Base-by-base conservation (phyloP, 1,284 basidiomycete genomes). In the Ganoderma sp. region DNA sequence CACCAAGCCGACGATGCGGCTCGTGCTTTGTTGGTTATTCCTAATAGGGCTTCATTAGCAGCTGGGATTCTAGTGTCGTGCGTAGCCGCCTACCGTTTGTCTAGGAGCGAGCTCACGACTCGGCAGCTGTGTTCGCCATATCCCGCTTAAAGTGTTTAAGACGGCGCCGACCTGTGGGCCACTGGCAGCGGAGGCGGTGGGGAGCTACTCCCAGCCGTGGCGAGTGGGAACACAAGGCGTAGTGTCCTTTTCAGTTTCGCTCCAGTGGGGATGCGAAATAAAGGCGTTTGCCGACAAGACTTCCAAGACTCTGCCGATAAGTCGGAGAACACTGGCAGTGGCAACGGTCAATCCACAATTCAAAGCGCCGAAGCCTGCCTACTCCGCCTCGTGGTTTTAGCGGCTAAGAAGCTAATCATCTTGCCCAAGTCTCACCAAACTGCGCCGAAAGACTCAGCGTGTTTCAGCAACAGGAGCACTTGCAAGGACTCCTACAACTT, bases 61-160 rank as follows among this genome's bases (percentile, higher is more conserved):
- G 25, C 28, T 32, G 32, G 45, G 58, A 42, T 64, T 67, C 63
- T 61, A 67, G 67, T 59, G 59, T 64, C 41, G 37, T 19, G 37
- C 39, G 28, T 12, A 37, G 19, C 60, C 25, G 45, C 52, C 6
- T 42, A 28, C n/a, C 41, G 48, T 25, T 39, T 10, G 17, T 48
- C 25, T 45, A 25, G 22, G 19, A 28, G 22, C 22, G 28, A 25
- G 22, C 48, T 28, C 52, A 22, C 19, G 45, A 34, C 25, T 28
- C 56, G 61, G 62, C 48, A 15, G 50, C 60, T 19, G 50, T 61
- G 34, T 61, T 22, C 9, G 56, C 25, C 43, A 57, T 14, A 14
- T n/a, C 60, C 19, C n/a, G 37, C n/a, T n/a, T 41, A n/a, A 28
- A 42, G 41, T 60, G 10, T 25, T 42, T 43, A 60, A n/a, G 22